Base-by-base conservation (phyloP, 2,329 filamentous ascomycete genomes). In the Nigrospora oryzae region DNA sequence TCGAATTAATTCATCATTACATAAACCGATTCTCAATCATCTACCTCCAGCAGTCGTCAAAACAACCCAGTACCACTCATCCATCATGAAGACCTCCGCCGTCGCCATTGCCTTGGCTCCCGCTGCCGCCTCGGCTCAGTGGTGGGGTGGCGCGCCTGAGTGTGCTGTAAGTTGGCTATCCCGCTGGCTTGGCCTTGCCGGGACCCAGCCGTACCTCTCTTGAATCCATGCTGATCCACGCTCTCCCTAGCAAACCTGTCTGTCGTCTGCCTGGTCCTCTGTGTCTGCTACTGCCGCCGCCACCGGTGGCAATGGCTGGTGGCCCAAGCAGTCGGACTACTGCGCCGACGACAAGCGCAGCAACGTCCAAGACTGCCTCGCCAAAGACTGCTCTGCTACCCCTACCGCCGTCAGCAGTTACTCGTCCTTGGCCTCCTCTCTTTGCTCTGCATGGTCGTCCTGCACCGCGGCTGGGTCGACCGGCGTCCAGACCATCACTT, bases 381-480 rank as follows among this genome's bases (percentile, higher is more conserved):
- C 43, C 46, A 38, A 41, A 36, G 61, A 58, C 19, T 62, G 57
- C 49, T 49, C 53, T 23, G 37, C 49, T 1, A 56, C 57, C 1
- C 35, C 46, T 31, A 55, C 58, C 3, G 57, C 56, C n/a, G 56
- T 46, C 46, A 49, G 52, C 34, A 59, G 55, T 12, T 62, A 62
- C 50, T 49, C 45, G 42, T 63, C 65, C 13, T 54, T 69, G 4
- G 68, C 66, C 0, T 61, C 63, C 10, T 68, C 65, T 7, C 60
- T 71, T 16, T 71, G 68, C 62, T 56, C 63, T 36, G 53, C 50
- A 17, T 69, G 63, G 54, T 55, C 60, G 1, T 65, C 63, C 8
- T 71, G 68, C 55, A 63, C 61, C 15, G 49, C 57, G 16, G 63
- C 59, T 44, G 66, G 66, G 38, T 59, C 54, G 49, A 66, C 64